Base-by-base conservation (phyloP, 495 filamentous ascomycete genomes). In the Penicillium paxilli region DNA sequence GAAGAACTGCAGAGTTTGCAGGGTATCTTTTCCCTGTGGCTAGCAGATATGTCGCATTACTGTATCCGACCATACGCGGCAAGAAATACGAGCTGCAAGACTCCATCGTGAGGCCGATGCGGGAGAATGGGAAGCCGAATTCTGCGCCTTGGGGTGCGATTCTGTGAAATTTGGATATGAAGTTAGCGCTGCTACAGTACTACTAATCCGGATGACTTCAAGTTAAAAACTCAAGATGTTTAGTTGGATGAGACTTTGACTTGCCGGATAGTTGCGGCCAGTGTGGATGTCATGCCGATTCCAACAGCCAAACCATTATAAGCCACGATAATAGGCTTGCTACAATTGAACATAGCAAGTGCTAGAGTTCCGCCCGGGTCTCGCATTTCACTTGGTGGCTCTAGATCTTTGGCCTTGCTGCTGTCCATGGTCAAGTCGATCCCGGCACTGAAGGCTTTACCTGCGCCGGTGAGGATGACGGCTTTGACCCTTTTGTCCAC, bases 281-380 rank as follows among this genome's bases (percentile, higher is more conserved):
- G 71, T 4, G 78, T 80, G 77, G 83, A 80, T 26, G 82, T 85
- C 48, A 85, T 83, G 24, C 83, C 83, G 16, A 85, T 69, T 6
- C 82, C 83, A 9, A 83, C 82, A 19, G 83, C 80, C 42, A 73
- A 73, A 33, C 83, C 83, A 58, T 84, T 80, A 32, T 84, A 71
- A 8, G 83, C 83, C 22, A 70, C 81, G 54, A 86, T 78, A 35
- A 80, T 79, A 41, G 82, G 82, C 56, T 85, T 86, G 46, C 64
- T 67, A 60, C 82, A 86, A 51, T 66, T 53, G 62, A 82, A 71
- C 48, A 85, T 83, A 21, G 80, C 79, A 21, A 85, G 68, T 20
- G 75, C 61, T n/a, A 81, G 51, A 22, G 51, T 51, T 26, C 62
- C 62, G 12, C 58, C 62, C 7, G 58, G 54, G 24, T 14, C 42